A percentile compares a stretch with the other conserved stretches of the same genome.
These are phyloP conservation scores for Venturia carpophila DNA, from an alignment of 2,329 filamentous ascomycete genomes.

Conservation along the genomic window DNA sequence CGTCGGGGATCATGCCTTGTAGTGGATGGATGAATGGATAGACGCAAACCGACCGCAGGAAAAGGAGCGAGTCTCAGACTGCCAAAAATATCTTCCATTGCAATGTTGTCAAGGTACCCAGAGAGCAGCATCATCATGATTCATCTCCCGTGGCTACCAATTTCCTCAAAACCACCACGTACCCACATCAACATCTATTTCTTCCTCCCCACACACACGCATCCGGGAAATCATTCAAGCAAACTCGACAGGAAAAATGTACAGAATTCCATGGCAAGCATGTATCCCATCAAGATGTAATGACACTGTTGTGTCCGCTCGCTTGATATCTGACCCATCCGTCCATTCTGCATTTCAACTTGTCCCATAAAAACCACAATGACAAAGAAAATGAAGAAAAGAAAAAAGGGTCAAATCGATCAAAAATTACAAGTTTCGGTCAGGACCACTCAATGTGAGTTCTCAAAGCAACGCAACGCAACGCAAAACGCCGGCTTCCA, in stretches of 20 bases:
- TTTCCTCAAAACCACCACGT: neutral
- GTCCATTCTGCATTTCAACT: constrained; percentile 2
- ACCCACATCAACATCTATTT: constrained; percentile 2
- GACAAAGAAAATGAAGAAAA: neutral
- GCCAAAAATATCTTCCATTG: constrained; percentile 3
- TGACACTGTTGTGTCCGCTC: neutral
- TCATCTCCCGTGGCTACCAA: neutral
- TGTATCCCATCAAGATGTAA: neutral
- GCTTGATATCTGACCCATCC: neutral
- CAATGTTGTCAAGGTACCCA: constrained; percentile 5
- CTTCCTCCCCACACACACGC: neutral
- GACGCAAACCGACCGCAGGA: too few species aligned
- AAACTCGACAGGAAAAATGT: neutral
- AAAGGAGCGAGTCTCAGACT: too few species aligned
- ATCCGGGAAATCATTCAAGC: neutral
- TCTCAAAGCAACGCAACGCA: neutral
- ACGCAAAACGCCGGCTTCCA: constrained; percentile 2
- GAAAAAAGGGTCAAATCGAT: neutral
- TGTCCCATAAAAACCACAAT: neutral
- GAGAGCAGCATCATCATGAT: neutral
- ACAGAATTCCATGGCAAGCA: neutral
- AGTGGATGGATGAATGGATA: too few species aligned
- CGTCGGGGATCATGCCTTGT: too few species aligned
- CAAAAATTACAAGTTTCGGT: neutral
- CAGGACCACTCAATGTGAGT: too few species aligned